Evolutionary conservation across 2,329 filamentous ascomycete genomes (phyloP).

Genomic region (Orbilia oligospora): DNA sequence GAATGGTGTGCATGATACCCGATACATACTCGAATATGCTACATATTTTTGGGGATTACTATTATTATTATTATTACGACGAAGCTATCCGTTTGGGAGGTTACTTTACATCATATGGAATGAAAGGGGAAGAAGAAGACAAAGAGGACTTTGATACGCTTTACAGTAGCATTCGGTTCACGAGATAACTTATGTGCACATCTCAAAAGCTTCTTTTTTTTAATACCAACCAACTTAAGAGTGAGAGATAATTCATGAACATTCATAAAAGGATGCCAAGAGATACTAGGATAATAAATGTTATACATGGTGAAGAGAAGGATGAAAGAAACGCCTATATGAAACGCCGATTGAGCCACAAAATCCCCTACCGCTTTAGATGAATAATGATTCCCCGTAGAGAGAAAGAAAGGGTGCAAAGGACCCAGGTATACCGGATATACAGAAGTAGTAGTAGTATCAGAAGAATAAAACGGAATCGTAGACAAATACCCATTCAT

Average conservation of each 20-base stretch:
- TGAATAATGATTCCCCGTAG: neutral
- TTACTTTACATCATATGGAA: slow-evolving; percentile 1
- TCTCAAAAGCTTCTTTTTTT: neutral
- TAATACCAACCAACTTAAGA: neutral
- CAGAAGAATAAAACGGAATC: neutral
- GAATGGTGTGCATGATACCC: slow-evolving; percentile 12
- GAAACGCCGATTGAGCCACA: slow-evolving; percentile 43
- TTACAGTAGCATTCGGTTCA: too few species aligned
- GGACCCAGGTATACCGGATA: slow-evolving; percentile 29
- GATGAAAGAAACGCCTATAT: slow-evolving; percentile 45
- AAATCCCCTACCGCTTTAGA: slow-evolving; percentile 35
- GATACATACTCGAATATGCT: slow-evolving; percentile 11
- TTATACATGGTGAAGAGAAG: slow-evolving; percentile 23
- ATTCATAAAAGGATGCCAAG: slow-evolving; percentile 2
- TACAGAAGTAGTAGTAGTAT: neutral
- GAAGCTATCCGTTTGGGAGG: neutral
- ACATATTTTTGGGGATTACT: neutral
- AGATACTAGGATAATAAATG: slow-evolving; percentile 21
- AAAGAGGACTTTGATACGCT: too few species aligned
- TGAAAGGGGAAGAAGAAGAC: neutral
- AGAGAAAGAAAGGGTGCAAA: neutral
- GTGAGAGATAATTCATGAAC: neutral
- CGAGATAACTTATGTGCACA: neutral
- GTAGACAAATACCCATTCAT: neutral
- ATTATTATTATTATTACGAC: neutral